Evolutionary conservation across 2,329 filamentous ascomycete genomes (phyloP), one percentile per base, ranked within the genome.

Genomic region (Aspergillus phoenicis): DNA sequence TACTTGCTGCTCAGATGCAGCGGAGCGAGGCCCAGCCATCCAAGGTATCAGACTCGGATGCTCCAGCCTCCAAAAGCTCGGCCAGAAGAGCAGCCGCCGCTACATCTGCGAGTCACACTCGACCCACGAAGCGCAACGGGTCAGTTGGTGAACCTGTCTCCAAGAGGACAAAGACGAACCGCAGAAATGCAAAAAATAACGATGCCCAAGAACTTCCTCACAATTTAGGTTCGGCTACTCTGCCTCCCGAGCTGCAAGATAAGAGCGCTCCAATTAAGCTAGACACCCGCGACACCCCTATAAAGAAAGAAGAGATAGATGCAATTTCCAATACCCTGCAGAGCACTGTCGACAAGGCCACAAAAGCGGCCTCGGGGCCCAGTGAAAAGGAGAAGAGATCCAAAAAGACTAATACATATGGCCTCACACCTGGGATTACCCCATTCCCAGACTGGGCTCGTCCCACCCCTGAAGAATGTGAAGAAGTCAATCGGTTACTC

Each of bases 401-500:
- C 11, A 58, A 52, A 11, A 63, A 63, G 62, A 59, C 63, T 48
- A 67, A 75, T 55, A 77, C 77, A 2, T 87, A 87, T 59, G 81
- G 83, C 11, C 70, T 87, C 28, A 85, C 80, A 2, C 84, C 84
- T 26, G 84, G 85, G 8, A n/a, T 66, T 38, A 76, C 68, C 1
- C 91, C 91, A 0, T 96, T 89, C 65, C 89, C 90, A 0, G 81
- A 88, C 59, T 89, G 86, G 73, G 67, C 74, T 2, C 83, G 82
- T 58, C 91, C 91, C 0, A 92, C 88, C 0, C 69, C 81, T 0
- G 84, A 87, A 54, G 86, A 91, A 67, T 93, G 91, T 70, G 82
- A 88, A 64, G 83, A 89, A 68, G 89, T 94, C 4, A 85, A 87
- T 58, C 77, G 80, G 1, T 78, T 94, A 2, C 83, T 96, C 0